Evolutionary conservation across 163 green algal genomes (phyloP).

Genomic region (Prototheca stagnorum): DNA sequence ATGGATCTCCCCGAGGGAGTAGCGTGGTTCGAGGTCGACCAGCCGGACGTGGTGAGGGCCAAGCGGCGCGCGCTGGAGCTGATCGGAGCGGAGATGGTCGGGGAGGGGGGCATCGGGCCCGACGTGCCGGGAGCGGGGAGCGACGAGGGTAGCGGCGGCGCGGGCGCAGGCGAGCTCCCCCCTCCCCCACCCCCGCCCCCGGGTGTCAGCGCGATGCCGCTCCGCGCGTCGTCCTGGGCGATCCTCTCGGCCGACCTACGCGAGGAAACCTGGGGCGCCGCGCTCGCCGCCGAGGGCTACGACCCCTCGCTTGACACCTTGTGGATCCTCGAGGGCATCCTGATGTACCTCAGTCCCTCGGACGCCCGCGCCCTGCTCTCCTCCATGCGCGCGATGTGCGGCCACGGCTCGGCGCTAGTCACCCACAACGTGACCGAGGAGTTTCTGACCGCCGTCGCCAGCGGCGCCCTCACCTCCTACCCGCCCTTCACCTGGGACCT

Average conservation of each 20-base stretch:
- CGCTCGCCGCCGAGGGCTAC: slow-evolving; percentile 16
- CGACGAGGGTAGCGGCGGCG: too few relatives aligned
- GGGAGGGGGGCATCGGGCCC: neutral
- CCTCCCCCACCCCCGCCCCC: too few relatives aligned
- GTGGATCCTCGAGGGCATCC: slow-evolving; percentile 39
- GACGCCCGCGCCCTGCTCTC: neutral
- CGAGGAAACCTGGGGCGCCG: slow-evolving; percentile 2
- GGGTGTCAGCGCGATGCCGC: slow-evolving; percentile 11
- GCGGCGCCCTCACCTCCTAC: neutral
- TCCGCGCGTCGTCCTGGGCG: slow-evolving; percentile 10
- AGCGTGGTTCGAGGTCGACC: slow-evolving; percentile 34
- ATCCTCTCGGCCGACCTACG: slow-evolving; percentile 23
- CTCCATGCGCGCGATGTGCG: neutral
- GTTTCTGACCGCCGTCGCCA: neutral
- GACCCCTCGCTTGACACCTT: slow-evolving; percentile 19
- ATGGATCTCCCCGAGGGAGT: slow-evolving; percentile 9
- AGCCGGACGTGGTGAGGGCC: slow-evolving; percentile 13
- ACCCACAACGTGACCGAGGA: slow-evolving; percentile 11
- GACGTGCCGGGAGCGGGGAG: too few relatives aligned
- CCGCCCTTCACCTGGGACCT: neutral
- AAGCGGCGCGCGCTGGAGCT: slow-evolving; percentile 20
- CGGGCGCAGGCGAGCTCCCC: too few relatives aligned
- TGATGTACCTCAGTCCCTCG: slow-evolving; percentile 26
- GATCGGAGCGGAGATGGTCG: slow-evolving; percentile 3
- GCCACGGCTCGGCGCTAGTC: slow-evolving; percentile 22